phyloP scores from a whole-genome alignment of 2,329 filamentous ascomycete genomes.

The Thelonectria blattea region DNA sequence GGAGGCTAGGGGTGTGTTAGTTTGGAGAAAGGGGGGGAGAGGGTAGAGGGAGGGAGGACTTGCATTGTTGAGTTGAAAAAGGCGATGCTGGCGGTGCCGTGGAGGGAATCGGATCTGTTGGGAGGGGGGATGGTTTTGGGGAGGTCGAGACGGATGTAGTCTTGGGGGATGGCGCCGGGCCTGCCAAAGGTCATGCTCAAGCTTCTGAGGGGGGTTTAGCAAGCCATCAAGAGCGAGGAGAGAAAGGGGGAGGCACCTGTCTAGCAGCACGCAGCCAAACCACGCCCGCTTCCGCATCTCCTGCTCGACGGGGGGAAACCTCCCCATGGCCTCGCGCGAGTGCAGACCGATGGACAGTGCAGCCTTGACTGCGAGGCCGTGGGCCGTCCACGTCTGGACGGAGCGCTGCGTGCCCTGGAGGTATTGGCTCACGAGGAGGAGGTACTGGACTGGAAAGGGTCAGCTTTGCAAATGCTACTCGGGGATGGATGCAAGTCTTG shows the following conservation, averaged over 20 bases:
- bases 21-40: accelerated
- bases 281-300: conserved; percentile 57
- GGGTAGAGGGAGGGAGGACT: accelerated
- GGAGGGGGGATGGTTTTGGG: background rate
- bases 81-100: conserved; percentile 9
- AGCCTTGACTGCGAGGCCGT: conserved; percentile 58
- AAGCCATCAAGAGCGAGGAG: background rate
- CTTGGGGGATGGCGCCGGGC: conserved; percentile 24
- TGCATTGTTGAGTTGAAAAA: conserved; percentile 28
- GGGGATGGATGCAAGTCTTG: background rate
- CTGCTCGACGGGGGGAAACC: conserved; percentile 48
- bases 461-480: background rate
- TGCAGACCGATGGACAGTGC: conserved; percentile 60
- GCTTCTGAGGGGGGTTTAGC: conserved; percentile 12
- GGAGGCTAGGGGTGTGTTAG: background rate
- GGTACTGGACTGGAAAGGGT: conserved; percentile 50
- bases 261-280: conserved; percentile 37
- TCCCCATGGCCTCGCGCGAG: conserved; percentile 44
- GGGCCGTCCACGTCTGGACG: conserved; percentile 59
- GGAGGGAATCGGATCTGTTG: background rate
- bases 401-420: conserved; percentile 61
- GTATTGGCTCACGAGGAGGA: conserved; percentile 57
- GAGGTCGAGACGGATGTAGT: conserved; percentile 22
- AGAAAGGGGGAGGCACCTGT: conserved; percentile 13
- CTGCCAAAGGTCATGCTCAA: conserved; percentile 27